Base-by-base conservation (phyloP, 2,329 filamentous ascomycete genomes). In the Zasmidium citrigriseum region DNA sequence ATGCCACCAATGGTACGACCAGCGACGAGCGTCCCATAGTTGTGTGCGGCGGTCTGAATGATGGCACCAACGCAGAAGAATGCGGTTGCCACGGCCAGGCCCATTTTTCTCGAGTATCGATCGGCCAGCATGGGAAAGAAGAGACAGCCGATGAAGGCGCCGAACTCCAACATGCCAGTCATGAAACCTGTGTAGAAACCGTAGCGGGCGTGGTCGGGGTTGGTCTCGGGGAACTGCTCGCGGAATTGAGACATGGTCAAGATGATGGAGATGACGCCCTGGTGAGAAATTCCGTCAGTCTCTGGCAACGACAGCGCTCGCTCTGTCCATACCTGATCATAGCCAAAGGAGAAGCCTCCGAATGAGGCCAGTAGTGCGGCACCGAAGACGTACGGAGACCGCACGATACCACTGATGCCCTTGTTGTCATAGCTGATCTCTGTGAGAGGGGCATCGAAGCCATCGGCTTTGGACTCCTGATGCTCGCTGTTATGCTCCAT, bases 201-300 rank as follows among this genome's bases (percentile, higher is more conserved):
- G 2, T 54, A 46, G n/a, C 24, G 5, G 2, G 66, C 69, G 29
- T 41, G 46, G 10, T 44, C 48, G 3, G 52, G 47, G 7, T 68
- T 64, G 7, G 68, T 62, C 29, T 66, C 51, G 21, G 76, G 76
- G 56, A 72, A 77, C 0, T 54, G 57, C 0, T 65, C 49, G 29
- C 75, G 72, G 55, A 79, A 79, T 45, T 77, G 73, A 0, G 68
- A 64, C 77, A 79, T 79, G n/a, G 74, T 70, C 14, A 76, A 70
- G 57, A 78, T 77, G 47, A 78, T 68, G 77, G 76, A 46, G 23
- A 54, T 54, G 3, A 54, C 52, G n/a, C 52, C 52, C 18, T 54
- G 52, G 56, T 73, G n/a, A n/a, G n/a, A n/a, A n/a, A n/a, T n/a
- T n/a, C n/a, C n/a, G n/a, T n/a, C n/a, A n/a, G n/a, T n/a, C n/a